phyloP scores from a whole-genome alignment of 257 asterid species.

The Osmanthus fragrans region DNA sequence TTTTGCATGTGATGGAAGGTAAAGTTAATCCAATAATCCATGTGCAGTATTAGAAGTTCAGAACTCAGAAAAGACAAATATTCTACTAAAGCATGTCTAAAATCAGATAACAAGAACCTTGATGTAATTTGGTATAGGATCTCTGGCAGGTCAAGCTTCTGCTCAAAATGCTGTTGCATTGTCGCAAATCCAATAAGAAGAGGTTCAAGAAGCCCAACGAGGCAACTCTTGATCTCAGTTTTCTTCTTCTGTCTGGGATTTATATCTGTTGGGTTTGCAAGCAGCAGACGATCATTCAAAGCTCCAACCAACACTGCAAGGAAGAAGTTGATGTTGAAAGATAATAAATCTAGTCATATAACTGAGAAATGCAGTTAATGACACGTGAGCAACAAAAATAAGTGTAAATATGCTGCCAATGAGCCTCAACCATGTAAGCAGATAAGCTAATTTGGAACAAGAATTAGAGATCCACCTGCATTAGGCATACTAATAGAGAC shows the following conservation, averaged over 20 bases:
- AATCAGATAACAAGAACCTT: conserved; percentile 52
- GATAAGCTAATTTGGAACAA: conserved; percentile 14
- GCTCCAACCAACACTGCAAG: conserved; percentile 89
- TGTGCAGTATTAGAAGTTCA: conserved; percentile 2
- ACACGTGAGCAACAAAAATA: conserved; percentile 2
- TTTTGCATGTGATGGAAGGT: conserved; percentile 16
- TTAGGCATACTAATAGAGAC: conserved; percentile 92
- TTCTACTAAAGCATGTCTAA: conserved; percentile 13
- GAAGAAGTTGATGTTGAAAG: conserved; percentile 27
- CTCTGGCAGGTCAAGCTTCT: conserved; percentile 97
- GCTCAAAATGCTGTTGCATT: conserved; percentile 97
- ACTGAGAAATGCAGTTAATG: conserved; percentile 11
- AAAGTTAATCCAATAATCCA: conserved; percentile 20
- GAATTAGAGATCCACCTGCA: conserved; percentile 62
- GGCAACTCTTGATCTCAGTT: conserved; percentile 84
- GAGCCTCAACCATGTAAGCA: conserved; percentile 9
- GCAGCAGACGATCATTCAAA: conserved; percentile 88
- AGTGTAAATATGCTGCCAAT: background rate
- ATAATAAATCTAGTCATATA: conserved; percentile 28
- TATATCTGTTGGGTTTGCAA: conserved; percentile 79
- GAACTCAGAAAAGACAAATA: conserved; percentile 11
- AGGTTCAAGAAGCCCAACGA: conserved; percentile 97
- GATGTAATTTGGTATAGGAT: conserved; percentile 96
- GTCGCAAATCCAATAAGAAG: conserved; percentile 97
- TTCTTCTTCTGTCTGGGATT: conserved; percentile 96